Conservation (phyloP, 768 basidiomycete genomes). For the Hydnum rufescens region DNA sequence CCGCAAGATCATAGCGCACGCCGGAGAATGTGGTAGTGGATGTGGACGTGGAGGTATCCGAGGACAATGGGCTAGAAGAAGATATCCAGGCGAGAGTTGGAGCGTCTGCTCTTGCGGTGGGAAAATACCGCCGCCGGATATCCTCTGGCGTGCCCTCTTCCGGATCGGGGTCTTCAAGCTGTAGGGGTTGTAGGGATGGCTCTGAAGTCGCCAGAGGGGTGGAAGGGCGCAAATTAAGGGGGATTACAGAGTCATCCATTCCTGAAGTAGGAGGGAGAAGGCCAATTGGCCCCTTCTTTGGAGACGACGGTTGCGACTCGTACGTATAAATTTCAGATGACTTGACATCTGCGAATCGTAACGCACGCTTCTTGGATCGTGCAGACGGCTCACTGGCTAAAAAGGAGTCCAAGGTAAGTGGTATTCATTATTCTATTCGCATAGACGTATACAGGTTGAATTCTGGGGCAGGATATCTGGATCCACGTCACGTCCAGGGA, state of each 20-base stretch:
- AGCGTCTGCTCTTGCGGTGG: conserved; percentile 42
- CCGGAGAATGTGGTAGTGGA: conserved; percentile 14
- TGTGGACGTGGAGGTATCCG: conserved; percentile 8
- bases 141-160: conserved; percentile 61
- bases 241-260: conserved; percentile 5
- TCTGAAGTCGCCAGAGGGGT: conserved; percentile 1
- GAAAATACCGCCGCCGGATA: conserved; percentile 71
- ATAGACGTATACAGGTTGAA: background rate
- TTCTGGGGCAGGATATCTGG: background rate
- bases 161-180: background rate
- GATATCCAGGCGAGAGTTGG: conserved; percentile 71
- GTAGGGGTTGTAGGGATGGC: background rate
- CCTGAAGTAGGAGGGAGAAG: conserved; percentile 29
- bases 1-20: conserved; percentile 49
- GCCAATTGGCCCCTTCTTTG: conserved; percentile 31
- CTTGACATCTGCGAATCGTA: conserved; percentile 59
- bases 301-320: conserved; percentile 62
- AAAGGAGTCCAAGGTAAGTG: background rate
- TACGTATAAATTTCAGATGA: conserved; percentile 66
- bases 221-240: conserved; percentile 1
- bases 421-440: background rate
- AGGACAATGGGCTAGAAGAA: too few relatives aligned
- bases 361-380: conserved; percentile 18
- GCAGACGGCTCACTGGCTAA: background rate
- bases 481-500: background rate